A percentile compares a stretch with the other conserved stretches of the same genome.
phyloP scores from a whole-genome alignment of 106 monocot genomes.

The Dioscorea dumetorum region DNA sequence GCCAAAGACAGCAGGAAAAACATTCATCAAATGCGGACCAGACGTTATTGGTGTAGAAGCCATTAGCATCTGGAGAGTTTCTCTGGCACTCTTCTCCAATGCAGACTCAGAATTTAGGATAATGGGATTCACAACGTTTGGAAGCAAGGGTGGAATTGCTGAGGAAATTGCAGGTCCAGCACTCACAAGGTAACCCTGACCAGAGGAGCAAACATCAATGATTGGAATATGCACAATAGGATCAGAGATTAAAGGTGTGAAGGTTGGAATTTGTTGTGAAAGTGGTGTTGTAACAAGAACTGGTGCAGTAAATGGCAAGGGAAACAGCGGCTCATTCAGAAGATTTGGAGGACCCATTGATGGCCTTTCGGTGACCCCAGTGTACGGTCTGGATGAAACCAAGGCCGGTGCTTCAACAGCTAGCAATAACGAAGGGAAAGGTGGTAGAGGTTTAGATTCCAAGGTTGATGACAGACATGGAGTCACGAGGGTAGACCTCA shows the following conservation, averaged over 20 bases:
- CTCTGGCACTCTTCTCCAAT: conserved; percentile 83
- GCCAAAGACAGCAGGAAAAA: conserved; percentile 43
- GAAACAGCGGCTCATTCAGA: conserved; percentile 35
- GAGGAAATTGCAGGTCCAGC: conserved; percentile 74
- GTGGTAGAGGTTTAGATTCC: conserved; percentile 49
- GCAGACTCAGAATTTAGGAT: conserved; percentile 49
- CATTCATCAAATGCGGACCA: conserved; percentile 28
- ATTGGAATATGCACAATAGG: conserved; percentile 91
- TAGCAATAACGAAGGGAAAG: conserved; percentile 44
- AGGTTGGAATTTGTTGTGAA: conserved; percentile 63
- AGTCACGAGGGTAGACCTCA: conserved; percentile 18
- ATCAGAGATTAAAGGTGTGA: conserved; percentile 87
- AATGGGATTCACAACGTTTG: conserved; percentile 36
- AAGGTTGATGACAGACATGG: conserved; percentile 8
- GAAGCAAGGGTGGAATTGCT: conserved; percentile 42
- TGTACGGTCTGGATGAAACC: conserved; percentile 15
- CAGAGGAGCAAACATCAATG: conserved; percentile 81
- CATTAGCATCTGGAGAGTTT: conserved; percentile 81
- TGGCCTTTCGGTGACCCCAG: conserved; percentile 25
- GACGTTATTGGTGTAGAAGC: conserved; percentile 44
- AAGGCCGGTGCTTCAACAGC: conserved; percentile 7
- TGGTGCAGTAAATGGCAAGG: conserved; percentile 20
- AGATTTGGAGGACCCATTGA: conserved; percentile 28
- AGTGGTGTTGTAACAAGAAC: conserved; percentile 39
- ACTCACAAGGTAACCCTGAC: conserved; percentile 88